A percentile compares a stretch with the other conserved stretches of the same genome.
Conservation (phyloP, 306 rosid genomes). For the Bauhinia variegata region DNA sequence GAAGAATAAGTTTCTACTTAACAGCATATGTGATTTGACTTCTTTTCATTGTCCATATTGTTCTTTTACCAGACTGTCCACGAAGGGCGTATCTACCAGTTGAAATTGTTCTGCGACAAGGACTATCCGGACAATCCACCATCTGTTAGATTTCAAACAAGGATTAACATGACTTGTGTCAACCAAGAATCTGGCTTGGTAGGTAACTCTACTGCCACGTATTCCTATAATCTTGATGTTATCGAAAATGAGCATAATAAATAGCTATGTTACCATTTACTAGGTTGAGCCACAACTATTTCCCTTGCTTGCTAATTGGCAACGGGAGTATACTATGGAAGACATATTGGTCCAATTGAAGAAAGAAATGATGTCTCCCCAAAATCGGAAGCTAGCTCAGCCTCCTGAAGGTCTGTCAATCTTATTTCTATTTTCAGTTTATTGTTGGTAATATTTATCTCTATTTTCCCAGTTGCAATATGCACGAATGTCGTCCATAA, state of each 20-base stretch:
- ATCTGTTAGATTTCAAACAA: constrained; percentile 88
- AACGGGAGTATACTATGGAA: constrained; percentile 90
- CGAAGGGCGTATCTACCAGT: constrained; percentile 91
- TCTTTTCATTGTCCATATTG: constrained; percentile 30
- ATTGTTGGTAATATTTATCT: constrained; percentile 12
- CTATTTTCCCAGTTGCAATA: neutral
- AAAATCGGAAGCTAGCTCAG: constrained; percentile 89
- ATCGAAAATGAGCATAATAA: constrained; percentile 41
- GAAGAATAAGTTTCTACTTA: neutral
- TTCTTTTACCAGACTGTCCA: constrained; percentile 77
- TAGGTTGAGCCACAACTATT: constrained; percentile 91
- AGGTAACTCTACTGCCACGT: constrained; percentile 38
- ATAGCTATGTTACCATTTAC: constrained; percentile 24
- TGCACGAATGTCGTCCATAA: constrained; percentile 8
- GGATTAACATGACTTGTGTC: constrained; percentile 91
- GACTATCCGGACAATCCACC: constrained; percentile 96
- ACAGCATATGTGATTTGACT: constrained; percentile 13
- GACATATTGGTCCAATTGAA: constrained; percentile 83
- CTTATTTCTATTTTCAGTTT: constrained; percentile 22
- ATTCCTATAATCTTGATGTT: constrained; percentile 17
- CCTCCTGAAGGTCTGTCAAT: constrained; percentile 81
- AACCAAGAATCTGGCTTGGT: constrained; percentile 90
- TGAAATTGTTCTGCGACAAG: constrained; percentile 88
- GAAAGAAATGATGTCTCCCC: constrained; percentile 95
- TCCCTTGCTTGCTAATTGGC: constrained; percentile 97